Conservation (phyloP, 345 rosid species). For the Eucalyptus tenuipes region DNA sequence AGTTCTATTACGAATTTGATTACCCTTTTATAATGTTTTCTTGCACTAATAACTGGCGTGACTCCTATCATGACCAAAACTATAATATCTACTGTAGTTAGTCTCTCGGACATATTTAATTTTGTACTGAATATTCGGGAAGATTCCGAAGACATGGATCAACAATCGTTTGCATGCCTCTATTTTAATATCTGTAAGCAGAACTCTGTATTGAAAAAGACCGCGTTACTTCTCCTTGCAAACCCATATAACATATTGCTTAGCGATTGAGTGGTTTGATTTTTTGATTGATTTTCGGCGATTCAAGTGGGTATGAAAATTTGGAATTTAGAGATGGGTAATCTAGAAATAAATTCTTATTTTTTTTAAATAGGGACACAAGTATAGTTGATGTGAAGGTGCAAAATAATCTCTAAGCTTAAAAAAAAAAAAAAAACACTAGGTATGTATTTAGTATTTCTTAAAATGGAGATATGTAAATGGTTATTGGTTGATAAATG, state of each 20-base stretch:
- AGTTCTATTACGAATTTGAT: not conserved
- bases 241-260: not conserved
- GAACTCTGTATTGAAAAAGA: not conserved
- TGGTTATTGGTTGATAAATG: not conserved
- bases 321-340: not conserved
- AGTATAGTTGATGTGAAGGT: not conserved
- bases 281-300: not conserved
- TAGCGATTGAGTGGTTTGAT: not conserved
- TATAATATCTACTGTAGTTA: accelerated
- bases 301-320: not conserved
- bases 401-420: not conserved
- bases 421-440: too few species aligned
- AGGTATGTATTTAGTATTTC: not conserved
- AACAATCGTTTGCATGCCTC: not conserved
- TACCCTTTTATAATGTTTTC: not conserved
- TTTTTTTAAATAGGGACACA: not conserved
- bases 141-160: not conserved
- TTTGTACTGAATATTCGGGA: not conserved
- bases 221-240: not conserved
- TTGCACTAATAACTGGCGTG: accelerated
- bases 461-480: not conserved
- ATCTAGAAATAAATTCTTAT: not conserved
- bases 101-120: not conserved
- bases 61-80: not conserved
- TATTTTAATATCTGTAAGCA: not conserved